These are phyloP conservation scores for Elongisporangium senticosum DNA, from an alignment of 352 stramenopile species.

Conservation along the genomic window DNA sequence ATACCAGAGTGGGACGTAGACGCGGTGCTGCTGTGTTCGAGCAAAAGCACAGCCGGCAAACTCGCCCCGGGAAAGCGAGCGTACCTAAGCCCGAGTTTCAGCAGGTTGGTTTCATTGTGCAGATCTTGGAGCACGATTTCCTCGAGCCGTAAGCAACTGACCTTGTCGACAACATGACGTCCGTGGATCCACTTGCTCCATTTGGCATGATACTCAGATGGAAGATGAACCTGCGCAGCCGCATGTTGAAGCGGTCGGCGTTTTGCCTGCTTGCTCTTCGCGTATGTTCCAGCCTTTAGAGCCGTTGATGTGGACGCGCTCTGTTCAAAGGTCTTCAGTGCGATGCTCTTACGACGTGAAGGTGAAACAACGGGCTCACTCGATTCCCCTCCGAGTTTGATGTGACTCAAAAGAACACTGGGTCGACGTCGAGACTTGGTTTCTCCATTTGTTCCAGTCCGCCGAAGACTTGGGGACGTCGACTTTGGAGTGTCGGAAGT, in stretches of 20 bases:
- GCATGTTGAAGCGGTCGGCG: neutral
- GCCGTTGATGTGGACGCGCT: neutral
- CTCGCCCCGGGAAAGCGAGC: conserved; percentile 46
- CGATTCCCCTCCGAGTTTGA: neutral
- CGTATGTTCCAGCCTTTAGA: neutral
- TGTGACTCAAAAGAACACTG: neutral
- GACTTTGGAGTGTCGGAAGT: neutral
- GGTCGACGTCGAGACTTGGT: neutral
- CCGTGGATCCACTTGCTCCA: conserved; percentile 47
- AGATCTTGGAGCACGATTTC: conserved; percentile 45
- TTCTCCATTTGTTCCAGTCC: neutral
- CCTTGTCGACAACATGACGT: conserved; percentile 54
- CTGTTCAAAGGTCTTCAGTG: neutral
- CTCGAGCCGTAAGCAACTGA: conserved; percentile 61
- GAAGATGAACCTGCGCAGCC: neutral
- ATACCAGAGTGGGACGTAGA: conserved; percentile 33
- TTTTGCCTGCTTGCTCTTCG: neutral
- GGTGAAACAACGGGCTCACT: neutral
- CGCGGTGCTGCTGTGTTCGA: conserved; percentile 33
- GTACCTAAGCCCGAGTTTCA: conserved; percentile 61
- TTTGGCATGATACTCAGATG: conserved; percentile 46
- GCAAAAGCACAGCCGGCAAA: conserved; percentile 40
- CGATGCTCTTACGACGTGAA: neutral
- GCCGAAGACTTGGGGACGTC: neutral
- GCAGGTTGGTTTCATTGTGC: conserved; percentile 30